Evolutionary conservation across 2,329 filamentous ascomycete species (phyloP), one percentile per base, ranked within the genome.

Genomic region (Beauveria pseudobassiana): DNA sequence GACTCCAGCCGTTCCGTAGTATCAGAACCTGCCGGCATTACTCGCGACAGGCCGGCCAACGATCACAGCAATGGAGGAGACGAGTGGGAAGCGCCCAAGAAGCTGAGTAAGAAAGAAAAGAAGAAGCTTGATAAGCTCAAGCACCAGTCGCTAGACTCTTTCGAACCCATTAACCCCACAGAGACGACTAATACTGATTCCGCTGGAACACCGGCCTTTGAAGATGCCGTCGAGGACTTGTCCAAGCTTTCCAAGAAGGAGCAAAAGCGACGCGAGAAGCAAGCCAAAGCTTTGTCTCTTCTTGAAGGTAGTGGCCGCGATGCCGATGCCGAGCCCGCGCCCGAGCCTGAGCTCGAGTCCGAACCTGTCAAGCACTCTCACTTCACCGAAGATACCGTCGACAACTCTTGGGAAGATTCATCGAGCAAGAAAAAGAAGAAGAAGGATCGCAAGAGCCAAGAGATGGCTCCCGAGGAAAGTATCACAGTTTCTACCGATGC

Each of bases 91-190:
- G 64, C 64, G 24, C 62, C 73, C 18, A 63, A 66, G 9, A 78
- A 74, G 61, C 64, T 77, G 49, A 80, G 73, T 69, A 81, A 79
- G 67, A 82, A 81, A 69, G 78, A 81, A 63, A 76, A 76, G 67
- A 80, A 78, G 69, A 79, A 76, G 70, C 72, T 74, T 18, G 76
- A 80, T 34, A 80, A 80, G 69, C 74, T 72, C 18, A 69, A 73
- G 64, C 67, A 72, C 63, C 69, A 70, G 53, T 75, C 64, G 74
- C 77, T 61, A 5, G 68, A 69, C 16, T 20, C 49, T 4, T 54
- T 49, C n/a, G 60, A 63, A 28, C 48, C 50, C 54, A 61, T n/a
- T 26, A 57, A 68, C 14, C 43, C 43, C 18, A 49, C 59, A 2
- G 63, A 66, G 20, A 54, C 64, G 2, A 24, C 61, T 12, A 22